Evolutionary conservation across 768 basidiomycete genomes (phyloP), one percentile per base, ranked within the genome.

Genomic region (Podaxis sp.): DNA sequence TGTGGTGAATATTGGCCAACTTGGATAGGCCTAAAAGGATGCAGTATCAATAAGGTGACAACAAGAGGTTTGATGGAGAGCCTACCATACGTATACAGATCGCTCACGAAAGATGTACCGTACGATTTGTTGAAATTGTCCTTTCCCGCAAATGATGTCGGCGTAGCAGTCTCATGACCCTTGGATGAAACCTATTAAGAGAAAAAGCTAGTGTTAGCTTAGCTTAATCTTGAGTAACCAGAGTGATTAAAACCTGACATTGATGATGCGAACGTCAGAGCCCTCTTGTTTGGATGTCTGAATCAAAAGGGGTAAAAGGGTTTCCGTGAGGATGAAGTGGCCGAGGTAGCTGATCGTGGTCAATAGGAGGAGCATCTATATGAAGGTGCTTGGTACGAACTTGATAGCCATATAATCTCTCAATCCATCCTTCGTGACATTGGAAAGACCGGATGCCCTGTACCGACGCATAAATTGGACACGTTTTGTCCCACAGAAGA

Each of bases 201-300:
- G 61, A 46, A 46, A 19, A 46, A 19, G 15, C 40, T 15, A 19
- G 43, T 46, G 15, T 46, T 17, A 46, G n/a, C 5, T 40, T 51
- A 22, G 15, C 33, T 50, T 29, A 54, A 33, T 8, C 22, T 19
- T 2, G 22, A 22, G 22, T 29, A 11, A 15, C 13, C 9, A 8
- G 4, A 67, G 60, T 54, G 12, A 11, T 22, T 24, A n/a, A 33
- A 33, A 19, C 73, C 82, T 40, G 61, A 87, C 87, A 59, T 83
- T 80, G 12, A 88, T 77, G 15, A 90, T 77, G n/a, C 88, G 82
- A 51, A 88, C 86, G 63, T 89, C 88, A 0, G 84, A 77, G 22
- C 73, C 73, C 0, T 78, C 71, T 55, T 79, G 71, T 17, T 74
- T 65, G 0, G 85, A 81, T 0, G 88, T 88, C 57, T 75, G 70